Base-by-base conservation (phyloP, 345 rosid species). In the Gossypium anomalum region DNA sequence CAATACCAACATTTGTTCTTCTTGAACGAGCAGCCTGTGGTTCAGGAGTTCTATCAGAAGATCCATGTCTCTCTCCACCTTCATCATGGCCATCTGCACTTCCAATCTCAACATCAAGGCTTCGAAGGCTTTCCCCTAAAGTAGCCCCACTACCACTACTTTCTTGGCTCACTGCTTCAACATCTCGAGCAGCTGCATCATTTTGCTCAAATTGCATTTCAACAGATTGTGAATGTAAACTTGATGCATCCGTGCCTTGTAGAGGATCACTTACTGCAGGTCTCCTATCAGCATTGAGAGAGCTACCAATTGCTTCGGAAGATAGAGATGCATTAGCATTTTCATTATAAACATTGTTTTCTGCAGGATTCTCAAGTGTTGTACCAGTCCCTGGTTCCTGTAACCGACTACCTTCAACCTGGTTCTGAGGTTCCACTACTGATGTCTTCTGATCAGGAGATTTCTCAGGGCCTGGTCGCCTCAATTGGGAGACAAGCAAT, bases 41-140 rank as follows among this genome's bases (percentile, higher is more conserved):
- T 67, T 92, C 92, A 75, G 83, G 71, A 69, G 76, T 78, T 83
- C 94, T 81, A 71, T 88, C 95, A 2, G 88, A 82, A 51, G 89
- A 77, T 75, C 92, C 89, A 79, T 89, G 95, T 81, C 98, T 91
- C 71, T 94, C 98, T 45, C 92, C 92, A 79, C 93, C 95, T 77
- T 92, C 98, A 75, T 92, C 98, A 82, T 89, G 98, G 48, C 97
- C 97, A 91, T 94, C 98, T 52, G 97, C 97, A 83, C 98, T 94
- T 78, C 98, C 98, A 55, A 94, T 94, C 80, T 94, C 97, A 84
- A 94, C 98, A 80, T 94, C 98, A 67, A 94, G 82, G 83, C 98
- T 94, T 77, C 97, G 87, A 48, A 92, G 97, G 83, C 97, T 94
- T 83, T 94, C 98, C 61, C 97, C 97, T 61, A 94, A 84, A 51